These are phyloP conservation scores for Herpetomonas samuelpessoai DNA, from an alignment of 208 protist genomes.

Conservation along the genomic window DNA sequence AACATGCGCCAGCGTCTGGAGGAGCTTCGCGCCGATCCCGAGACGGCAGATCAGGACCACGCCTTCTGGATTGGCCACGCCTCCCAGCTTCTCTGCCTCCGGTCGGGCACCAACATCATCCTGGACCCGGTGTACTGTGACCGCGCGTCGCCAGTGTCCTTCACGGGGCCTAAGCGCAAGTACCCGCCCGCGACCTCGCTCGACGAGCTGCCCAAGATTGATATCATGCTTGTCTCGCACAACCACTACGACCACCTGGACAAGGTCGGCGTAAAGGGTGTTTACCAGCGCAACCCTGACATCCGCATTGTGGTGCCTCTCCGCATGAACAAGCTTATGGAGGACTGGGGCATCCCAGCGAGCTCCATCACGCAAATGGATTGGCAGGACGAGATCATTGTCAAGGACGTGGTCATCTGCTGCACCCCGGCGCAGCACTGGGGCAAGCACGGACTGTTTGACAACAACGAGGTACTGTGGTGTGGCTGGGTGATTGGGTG, in stretches of 20 bases:
- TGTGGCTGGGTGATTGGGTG: slow-evolving; percentile 64
- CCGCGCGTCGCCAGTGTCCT: slow-evolving; percentile 53
- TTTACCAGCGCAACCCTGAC: slow-evolving; percentile 38
- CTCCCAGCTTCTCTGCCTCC: slow-evolving; percentile 64
- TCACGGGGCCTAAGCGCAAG: slow-evolving; percentile 39
- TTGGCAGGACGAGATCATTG: slow-evolving; percentile 41
- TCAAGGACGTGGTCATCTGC: slow-evolving; percentile 40
- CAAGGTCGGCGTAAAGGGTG: slow-evolving; percentile 20
- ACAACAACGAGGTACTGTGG: slow-evolving; percentile 67
- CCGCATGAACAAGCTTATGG: slow-evolving; percentile 39
- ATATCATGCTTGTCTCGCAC: slow-evolving; percentile 81
- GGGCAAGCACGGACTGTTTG: slow-evolving; percentile 29
- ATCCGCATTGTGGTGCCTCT: slow-evolving; percentile 57
- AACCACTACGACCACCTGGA: slow-evolving; percentile 92
- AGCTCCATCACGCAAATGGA: slow-evolving; percentile 36
- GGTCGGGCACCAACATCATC: slow-evolving; percentile 58
- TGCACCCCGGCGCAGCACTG: slow-evolving; percentile 72
- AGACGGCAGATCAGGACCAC: slow-evolving; percentile 14
- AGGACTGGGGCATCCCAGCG: slow-evolving; percentile 30
- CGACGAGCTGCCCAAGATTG: slow-evolving; percentile 55
- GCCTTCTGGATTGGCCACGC: slow-evolving; percentile 85
- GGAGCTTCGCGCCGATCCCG: slow-evolving; percentile 12
- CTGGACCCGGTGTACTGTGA: slow-evolving; percentile 85
- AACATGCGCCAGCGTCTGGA: slow-evolving; percentile 28
- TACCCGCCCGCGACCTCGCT: slow-evolving; percentile 31